phyloP scores from a whole-genome alignment of 1,139 yeast species.

The Yamadazyma triangularis region DNA sequence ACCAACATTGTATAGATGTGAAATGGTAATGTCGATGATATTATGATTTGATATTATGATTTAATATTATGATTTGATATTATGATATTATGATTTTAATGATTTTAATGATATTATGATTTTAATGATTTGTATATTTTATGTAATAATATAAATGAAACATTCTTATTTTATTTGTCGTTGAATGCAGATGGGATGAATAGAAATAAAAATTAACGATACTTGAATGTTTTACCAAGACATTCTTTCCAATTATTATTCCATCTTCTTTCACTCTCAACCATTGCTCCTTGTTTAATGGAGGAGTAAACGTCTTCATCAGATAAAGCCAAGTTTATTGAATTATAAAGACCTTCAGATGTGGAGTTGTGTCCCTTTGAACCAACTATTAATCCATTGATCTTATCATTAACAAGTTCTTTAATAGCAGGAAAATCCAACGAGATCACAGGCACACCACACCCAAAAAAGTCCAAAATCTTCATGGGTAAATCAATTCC shows the following conservation, averaged over 20 bases:
- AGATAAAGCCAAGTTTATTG: constrained; percentile 43
- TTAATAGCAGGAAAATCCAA: constrained; percentile 67
- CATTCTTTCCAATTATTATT: constrained; percentile 61
- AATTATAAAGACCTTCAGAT: constrained; percentile 44
- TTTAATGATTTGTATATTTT: too few relatives aligned
- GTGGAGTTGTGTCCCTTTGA: constrained; percentile 3
- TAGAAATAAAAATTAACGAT: too few relatives aligned
- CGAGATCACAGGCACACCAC: constrained; percentile 89
- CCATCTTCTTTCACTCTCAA: constrained; percentile 71
- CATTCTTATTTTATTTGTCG: too few relatives aligned
- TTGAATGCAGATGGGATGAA: too few relatives aligned
- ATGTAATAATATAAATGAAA: too few relatives aligned
- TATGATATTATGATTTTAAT: too few relatives aligned
- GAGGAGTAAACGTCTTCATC: constrained; percentile 26
- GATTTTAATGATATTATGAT: too few relatives aligned
- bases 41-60: too few relatives aligned
- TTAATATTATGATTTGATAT: too few relatives aligned
- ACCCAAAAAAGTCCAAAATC: constrained; percentile 92
- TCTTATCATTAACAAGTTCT: constrained; percentile 48
- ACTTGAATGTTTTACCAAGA: constrained; percentile 16
- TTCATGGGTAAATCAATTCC: constrained; percentile 98
- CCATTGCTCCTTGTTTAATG: constrained; percentile 63
- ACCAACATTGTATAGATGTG: not conserved
- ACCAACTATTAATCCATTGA: not conserved
- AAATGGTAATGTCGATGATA: too few relatives aligned